phyloP scores from a whole-genome alignment of 2,329 filamentous ascomycete species.

The Epichloe hybrida region DNA sequence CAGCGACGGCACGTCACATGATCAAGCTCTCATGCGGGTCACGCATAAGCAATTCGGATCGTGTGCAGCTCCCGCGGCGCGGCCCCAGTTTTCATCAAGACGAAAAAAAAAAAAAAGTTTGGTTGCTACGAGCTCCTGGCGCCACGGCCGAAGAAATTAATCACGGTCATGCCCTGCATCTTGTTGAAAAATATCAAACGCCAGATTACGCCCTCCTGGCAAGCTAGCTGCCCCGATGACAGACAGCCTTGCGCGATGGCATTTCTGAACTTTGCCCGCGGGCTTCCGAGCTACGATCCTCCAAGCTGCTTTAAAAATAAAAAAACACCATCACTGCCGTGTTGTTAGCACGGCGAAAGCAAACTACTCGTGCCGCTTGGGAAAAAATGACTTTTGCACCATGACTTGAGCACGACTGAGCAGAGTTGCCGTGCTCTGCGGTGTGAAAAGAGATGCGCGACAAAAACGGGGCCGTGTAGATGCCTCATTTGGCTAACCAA shows the following conservation, averaged over 20 bases:
- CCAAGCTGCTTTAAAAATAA: too few species aligned
- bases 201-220: not conserved
- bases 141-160: not conserved
- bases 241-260: not conserved
- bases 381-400: too few species aligned
- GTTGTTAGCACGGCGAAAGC: too few species aligned
- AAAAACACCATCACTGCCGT: too few species aligned
- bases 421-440: too few species aligned
- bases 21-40: conserved; percentile 19
- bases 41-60: conserved; percentile 17
- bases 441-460: not conserved
- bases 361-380: too few species aligned
- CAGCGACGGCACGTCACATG: conserved; percentile 20
- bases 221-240: not conserved
- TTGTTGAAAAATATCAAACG: not conserved
- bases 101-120: too few species aligned
- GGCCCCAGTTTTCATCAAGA: conserved; percentile 14
- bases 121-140: not conserved
- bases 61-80: conserved; percentile 19
- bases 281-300: too few species aligned
- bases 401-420: too few species aligned
- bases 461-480: not conserved
- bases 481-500: not conserved
- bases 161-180: not conserved
- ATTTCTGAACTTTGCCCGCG: not conserved